A percentile compares a stretch with the other conserved stretches of the same genome.
Evolutionary conservation across 441 rosid genomes (phyloP).

Genomic region (Adansonia gregorii): DNA sequence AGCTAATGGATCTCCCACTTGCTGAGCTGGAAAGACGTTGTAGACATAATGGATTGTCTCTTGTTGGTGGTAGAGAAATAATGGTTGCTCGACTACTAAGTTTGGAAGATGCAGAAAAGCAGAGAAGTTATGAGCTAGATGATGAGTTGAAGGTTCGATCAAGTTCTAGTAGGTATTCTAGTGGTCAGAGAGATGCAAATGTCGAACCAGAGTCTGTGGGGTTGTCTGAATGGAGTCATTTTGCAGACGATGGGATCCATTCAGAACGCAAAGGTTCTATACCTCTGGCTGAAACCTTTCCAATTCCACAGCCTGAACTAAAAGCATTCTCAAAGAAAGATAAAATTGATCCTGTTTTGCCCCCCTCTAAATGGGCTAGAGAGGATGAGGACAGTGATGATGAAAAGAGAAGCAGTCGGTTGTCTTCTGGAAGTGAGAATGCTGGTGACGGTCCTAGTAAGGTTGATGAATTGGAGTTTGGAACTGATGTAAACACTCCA

Average conservation of each 20-base stretch:
- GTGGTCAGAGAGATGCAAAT: constrained; percentile 56
- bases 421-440: constrained; percentile 90
- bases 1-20: constrained; percentile 88
- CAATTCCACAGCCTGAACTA: constrained; percentile 72
- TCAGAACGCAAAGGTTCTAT: constrained; percentile 47
- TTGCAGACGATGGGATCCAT: constrained; percentile 54
- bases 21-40: constrained; percentile 97
- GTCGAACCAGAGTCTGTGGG: constrained; percentile 53
- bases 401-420: constrained; percentile 64
- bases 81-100: constrained; percentile 95
- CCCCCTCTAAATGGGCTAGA: constrained; percentile 95
- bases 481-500: constrained; percentile 51
- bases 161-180: constrained; percentile 50
- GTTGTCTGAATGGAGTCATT: constrained; percentile 50
- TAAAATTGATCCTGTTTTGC: constrained; percentile 76
- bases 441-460: constrained; percentile 62
- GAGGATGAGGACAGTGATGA: constrained; percentile 94
- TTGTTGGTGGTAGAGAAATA: constrained; percentile 94
- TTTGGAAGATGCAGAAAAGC: constrained; percentile 96
- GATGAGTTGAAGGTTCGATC: constrained; percentile 69
- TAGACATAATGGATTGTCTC: constrained; percentile 97
- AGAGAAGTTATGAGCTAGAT: constrained; percentile 80
- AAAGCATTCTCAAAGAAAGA: constrained; percentile 70
- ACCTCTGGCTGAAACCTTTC: constrained; percentile 45
- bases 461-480: constrained; percentile 66